Evolutionary conservation across 169 alveolate genomes (phyloP).

Genomic region (Pseudocohnilembus persalinus): DNA sequence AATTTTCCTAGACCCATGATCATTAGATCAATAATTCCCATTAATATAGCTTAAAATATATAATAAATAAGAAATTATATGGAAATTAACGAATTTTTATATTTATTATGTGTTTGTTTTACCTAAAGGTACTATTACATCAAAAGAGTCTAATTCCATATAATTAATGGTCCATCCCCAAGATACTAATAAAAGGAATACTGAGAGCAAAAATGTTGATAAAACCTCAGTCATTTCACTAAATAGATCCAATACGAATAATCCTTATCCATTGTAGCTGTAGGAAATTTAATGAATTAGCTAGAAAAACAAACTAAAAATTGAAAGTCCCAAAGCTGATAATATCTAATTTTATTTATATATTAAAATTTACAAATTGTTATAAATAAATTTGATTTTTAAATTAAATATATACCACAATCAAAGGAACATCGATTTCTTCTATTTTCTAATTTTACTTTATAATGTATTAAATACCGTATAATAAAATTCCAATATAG

Average conservation of each 20-base stretch:
- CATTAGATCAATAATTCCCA: constrained; percentile 43
- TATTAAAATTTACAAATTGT: not conserved
- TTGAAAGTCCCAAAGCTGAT: constrained; percentile 21
- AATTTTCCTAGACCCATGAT: constrained; percentile 54
- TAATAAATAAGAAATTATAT: no score
- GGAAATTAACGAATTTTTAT: not conserved
- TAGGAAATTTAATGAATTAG: constrained; percentile 24
- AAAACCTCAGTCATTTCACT: constrained; percentile 34
- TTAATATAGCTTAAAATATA: constrained; percentile 16
- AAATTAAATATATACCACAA: not conserved
- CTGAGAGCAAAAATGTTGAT: constrained; percentile 25
- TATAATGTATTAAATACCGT: not conserved
- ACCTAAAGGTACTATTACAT: constrained; percentile 40
- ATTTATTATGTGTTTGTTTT: not conserved
- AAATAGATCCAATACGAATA: constrained; percentile 49
- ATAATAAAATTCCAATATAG: not conserved
- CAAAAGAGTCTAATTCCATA: constrained; percentile 40
- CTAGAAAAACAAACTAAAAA: constrained; percentile 21
- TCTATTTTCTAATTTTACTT: not conserved
- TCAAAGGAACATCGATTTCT: not conserved
- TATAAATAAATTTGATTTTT: not conserved
- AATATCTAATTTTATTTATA: constrained; percentile 1
- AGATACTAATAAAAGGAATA: constrained; percentile 44
- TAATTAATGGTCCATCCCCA: constrained; percentile 57
- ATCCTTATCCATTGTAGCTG: constrained; percentile 48